These are phyloP conservation scores for Termitomyces sp. DNA, from an alignment of 768 basidiomycete species.

Conservation along the genomic window DNA sequence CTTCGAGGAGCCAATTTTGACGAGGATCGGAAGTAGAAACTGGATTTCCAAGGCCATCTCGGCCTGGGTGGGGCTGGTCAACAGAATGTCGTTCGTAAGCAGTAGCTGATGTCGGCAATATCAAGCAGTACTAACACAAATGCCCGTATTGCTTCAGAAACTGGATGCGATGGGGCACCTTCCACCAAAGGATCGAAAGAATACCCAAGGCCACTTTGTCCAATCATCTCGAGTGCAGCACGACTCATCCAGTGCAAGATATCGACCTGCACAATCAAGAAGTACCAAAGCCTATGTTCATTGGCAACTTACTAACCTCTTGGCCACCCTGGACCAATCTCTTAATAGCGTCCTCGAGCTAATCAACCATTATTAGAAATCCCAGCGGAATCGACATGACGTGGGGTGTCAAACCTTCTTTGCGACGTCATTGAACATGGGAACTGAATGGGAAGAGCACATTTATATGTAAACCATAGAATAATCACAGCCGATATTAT, in stretches of 20 bases:
- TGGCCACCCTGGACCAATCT: background rate
- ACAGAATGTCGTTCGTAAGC: background rate
- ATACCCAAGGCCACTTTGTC: background rate
- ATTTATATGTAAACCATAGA: background rate
- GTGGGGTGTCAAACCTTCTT: constrained; percentile 2
- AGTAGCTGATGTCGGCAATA: too few species aligned
- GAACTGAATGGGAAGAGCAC: background rate
- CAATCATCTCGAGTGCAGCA: constrained; percentile 8
- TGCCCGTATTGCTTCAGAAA: background rate
- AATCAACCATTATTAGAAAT: background rate
- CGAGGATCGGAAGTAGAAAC: constrained; percentile 4
- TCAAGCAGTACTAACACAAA: background rate
- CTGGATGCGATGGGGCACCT: constrained; percentile 4
- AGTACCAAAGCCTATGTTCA: background rate
- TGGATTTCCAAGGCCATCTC: constrained; percentile 3
- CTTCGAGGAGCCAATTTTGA: constrained; percentile 10
- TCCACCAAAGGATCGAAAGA: background rate
- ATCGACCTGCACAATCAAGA: constrained; percentile 8
- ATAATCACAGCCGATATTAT: background rate
- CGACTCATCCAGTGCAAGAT: background rate
- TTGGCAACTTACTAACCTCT: background rate
- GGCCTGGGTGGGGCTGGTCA: constrained; percentile 1
- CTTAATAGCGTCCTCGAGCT: background rate
- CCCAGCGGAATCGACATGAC: background rate
- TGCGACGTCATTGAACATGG: constrained; percentile 10